These are phyloP conservation scores for Clavispora santaluciae DNA, from an alignment of 805 yeast genomes.

Conservation along the genomic window DNA sequence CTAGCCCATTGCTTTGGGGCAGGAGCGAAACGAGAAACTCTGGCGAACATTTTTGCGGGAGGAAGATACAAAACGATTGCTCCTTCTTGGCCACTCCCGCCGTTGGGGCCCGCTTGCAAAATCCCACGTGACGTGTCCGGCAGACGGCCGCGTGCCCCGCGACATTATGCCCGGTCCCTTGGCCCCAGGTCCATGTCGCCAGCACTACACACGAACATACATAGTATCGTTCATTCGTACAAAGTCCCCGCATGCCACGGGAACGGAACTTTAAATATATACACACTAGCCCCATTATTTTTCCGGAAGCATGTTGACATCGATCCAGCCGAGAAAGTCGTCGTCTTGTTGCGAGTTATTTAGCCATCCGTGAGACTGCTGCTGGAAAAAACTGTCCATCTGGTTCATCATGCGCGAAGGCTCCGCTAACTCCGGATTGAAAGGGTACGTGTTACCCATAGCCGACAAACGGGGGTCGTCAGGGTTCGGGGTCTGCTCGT, in stretches of 20 bases:
- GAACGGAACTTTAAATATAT: no score
- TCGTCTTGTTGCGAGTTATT: slow-evolving; percentile 63
- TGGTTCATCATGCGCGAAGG: slow-evolving; percentile 22
- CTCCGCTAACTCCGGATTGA: slow-evolving; percentile 4
- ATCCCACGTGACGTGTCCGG: background rate
- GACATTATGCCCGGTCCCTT: no score
- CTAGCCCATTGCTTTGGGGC: slow-evolving; percentile 8
- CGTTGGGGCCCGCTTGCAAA: background rate
- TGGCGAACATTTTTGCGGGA: slow-evolving; percentile 11
- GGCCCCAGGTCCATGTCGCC: no score
- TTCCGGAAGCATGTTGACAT: slow-evolving; percentile 45
- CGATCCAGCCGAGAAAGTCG: slow-evolving; percentile 93
- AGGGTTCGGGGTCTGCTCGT: background rate
- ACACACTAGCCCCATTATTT: slow-evolving; percentile 1
- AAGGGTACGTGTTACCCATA: slow-evolving; percentile 2
- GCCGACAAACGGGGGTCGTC: slow-evolving; percentile 1
- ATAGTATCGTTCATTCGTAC: no score
- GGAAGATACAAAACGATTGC: background rate
- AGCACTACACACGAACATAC: no score
- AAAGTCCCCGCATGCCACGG: no score
- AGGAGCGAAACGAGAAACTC: slow-evolving; percentile 10
- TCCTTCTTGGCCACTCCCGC: background rate
- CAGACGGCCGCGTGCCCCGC: no score
- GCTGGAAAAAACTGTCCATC: slow-evolving; percentile 65
- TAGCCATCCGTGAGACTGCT: slow-evolving; percentile 82